Evolutionary conservation across 345 rosid genomes (phyloP).

Genomic region (Syzygium aqueum): DNA sequence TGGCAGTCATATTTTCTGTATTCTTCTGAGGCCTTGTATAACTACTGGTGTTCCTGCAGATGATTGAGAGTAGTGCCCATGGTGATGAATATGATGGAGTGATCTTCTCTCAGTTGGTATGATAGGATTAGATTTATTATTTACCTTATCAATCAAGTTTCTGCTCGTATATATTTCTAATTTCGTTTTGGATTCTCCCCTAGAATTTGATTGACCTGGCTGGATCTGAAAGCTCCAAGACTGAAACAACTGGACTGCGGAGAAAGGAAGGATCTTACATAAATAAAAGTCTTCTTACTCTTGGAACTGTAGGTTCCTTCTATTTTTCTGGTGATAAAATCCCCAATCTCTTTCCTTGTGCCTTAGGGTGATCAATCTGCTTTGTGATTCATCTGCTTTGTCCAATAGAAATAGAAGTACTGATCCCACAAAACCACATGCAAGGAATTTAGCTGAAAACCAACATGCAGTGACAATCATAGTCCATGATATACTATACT

Average conservation of each 20-base stretch:
- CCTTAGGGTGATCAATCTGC: not conserved
- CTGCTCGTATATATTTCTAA: not conserved
- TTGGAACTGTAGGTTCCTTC: slow-evolving; percentile 79
- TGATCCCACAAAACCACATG: not conserved
- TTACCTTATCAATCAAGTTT: not conserved
- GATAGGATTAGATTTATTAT: slow-evolving; percentile 10
- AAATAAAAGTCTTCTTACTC: slow-evolving; percentile 98
- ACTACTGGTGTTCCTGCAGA: slow-evolving; percentile 43
- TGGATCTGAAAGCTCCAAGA: slow-evolving; percentile 99
- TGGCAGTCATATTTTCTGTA: not conserved
- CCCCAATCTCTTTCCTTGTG: not conserved
- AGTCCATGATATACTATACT: not conserved
- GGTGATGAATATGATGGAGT: slow-evolving; percentile 99
- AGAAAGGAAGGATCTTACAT: slow-evolving; percentile 99
- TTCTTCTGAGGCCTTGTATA: not conserved
- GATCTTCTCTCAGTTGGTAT: slow-evolving; percentile 95
- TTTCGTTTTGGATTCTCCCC: slow-evolving; percentile 11
- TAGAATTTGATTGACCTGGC: slow-evolving; percentile 99
- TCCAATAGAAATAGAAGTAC: not conserved
- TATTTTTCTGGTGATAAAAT: not conserved
- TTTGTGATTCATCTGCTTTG: not conserved
- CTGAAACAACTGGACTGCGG: slow-evolving; percentile 95
- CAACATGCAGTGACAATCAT: not conserved
- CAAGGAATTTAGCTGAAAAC: not conserved
- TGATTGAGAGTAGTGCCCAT: slow-evolving; percentile 92